Percentiles rank a stretch among this genome's conserved stretches.
Evolutionary conservation across 257 asterid species (phyloP).

Genomic region (Leptodermis oblonga): DNA sequence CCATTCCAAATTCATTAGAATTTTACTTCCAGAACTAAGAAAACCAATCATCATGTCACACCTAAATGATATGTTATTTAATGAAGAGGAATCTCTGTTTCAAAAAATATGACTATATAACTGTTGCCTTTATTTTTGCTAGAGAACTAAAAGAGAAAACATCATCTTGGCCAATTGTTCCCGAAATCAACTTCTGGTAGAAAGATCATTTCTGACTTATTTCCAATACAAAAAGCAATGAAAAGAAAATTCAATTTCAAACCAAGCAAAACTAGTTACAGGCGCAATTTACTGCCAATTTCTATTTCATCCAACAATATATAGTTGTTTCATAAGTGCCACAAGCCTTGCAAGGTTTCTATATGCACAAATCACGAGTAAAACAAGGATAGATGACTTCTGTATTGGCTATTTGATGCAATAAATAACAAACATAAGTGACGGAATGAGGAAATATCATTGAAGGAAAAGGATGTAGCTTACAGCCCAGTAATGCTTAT

Average conservation of each 20-base stretch:
- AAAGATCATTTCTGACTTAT: background rate
- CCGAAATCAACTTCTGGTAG: background rate
- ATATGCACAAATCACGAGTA: background rate
- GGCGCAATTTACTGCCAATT: background rate
- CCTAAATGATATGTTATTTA: background rate
- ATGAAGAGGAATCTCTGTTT: background rate
- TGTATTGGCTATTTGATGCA: background rate
- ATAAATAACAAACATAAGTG: background rate
- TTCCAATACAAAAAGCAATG: background rate
- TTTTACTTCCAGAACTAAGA: background rate
- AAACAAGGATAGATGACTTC: background rate
- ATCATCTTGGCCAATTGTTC: background rate
- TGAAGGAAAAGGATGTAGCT: slow-evolving; percentile 21
- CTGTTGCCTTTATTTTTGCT: background rate
- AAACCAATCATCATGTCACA: background rate
- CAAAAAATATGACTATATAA: background rate
- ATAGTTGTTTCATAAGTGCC: background rate
- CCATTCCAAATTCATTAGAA: background rate
- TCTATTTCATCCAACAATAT: no score
- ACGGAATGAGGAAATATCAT: background rate
- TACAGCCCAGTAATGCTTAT: slow-evolving; percentile 94
- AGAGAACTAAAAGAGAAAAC: background rate
- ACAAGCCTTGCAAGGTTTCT: background rate
- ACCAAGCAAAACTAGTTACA: background rate
- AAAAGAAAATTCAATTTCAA: no score